phyloP scores from a whole-genome alignment of 345 rosid species.

The Salix viminalis region DNA sequence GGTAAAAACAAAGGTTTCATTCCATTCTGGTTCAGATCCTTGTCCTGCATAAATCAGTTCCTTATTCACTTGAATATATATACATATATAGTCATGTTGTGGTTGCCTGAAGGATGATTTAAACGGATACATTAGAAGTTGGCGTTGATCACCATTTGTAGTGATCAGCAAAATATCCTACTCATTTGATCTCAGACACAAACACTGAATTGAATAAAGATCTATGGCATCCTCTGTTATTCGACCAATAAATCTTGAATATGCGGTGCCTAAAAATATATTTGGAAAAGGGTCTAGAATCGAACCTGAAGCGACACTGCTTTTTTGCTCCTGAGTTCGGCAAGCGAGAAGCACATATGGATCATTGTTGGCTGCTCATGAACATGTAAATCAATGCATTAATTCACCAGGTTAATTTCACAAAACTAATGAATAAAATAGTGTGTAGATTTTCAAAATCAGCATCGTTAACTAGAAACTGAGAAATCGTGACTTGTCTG shows the following conservation, averaged over 20 bases:
- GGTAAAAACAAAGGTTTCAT: constrained; percentile 32
- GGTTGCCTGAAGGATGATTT: too few species aligned
- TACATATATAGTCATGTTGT: too few species aligned
- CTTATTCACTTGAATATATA: background rate
- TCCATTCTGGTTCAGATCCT: constrained; percentile 34
- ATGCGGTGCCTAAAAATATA: too few species aligned
- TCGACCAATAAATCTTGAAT: background rate
- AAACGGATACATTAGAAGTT: too few species aligned
- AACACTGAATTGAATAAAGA: background rate
- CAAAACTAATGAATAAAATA: background rate
- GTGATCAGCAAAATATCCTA: too few species aligned
- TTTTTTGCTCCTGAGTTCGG: constrained; percentile 68
- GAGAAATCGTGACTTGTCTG: too few species aligned
- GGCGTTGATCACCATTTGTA: too few species aligned
- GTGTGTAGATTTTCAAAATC: too few species aligned
- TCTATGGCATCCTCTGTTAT: too few species aligned
- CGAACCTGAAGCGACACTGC: constrained; percentile 65
- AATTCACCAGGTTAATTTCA: background rate
- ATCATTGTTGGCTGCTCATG: constrained; percentile 52
- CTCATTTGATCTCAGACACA: too few species aligned
- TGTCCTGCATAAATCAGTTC: constrained; percentile 32
- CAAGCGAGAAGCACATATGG: constrained; percentile 61
- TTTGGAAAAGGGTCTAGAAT: background rate
- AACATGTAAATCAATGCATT: background rate
- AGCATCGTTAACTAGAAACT: too few species aligned